phyloP scores from a whole-genome alignment of 2,329 filamentous ascomycete species.

The Penicillium palitans region DNA sequence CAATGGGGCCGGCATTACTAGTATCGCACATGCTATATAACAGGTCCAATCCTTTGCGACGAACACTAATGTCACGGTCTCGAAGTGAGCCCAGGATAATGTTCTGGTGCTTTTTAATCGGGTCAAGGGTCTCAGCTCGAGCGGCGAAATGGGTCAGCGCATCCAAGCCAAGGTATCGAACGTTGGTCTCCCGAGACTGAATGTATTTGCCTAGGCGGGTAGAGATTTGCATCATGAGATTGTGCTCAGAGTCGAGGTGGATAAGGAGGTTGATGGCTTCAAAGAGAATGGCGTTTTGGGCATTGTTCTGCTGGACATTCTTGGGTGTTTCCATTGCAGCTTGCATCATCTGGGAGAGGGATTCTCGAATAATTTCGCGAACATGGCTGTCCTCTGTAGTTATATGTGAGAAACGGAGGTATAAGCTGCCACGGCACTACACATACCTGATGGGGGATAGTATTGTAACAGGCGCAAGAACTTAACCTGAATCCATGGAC shows the following conservation, averaged over 20 bases:
- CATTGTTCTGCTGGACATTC: slow-evolving; percentile 99
- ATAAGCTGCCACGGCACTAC: not conserved
- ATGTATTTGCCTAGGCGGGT: slow-evolving; percentile 90
- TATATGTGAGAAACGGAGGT: not conserved
- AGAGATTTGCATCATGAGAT: slow-evolving; percentile 94
- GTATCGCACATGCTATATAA: slow-evolving; percentile 99
- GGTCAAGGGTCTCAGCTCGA: slow-evolving; percentile 87
- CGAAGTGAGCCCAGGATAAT: slow-evolving; percentile 93
- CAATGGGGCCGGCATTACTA: slow-evolving; percentile 89
- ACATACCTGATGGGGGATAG: slow-evolving; percentile 84
- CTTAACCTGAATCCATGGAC: slow-evolving; percentile 97
- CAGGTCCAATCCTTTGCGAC: slow-evolving; percentile 90
- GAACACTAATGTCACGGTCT: slow-evolving; percentile 94
- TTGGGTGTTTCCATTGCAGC: slow-evolving; percentile 90
- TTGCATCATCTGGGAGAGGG: slow-evolving; percentile 86
- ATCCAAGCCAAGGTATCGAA: slow-evolving; percentile 91
- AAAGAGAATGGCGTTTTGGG: slow-evolving; percentile 95
- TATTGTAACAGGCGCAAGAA: slow-evolving; percentile 89
- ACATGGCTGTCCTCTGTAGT: slow-evolving; percentile 81
- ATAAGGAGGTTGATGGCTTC: slow-evolving; percentile 99
- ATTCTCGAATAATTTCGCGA: slow-evolving; percentile 86
- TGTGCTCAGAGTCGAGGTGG: slow-evolving; percentile 91
- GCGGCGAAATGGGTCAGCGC: slow-evolving; percentile 98
- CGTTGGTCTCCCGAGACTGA: slow-evolving; percentile 93
- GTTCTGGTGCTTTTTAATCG: slow-evolving; percentile 96